A percentile compares a stretch with the other conserved stretches of the same genome.
phyloP scores from a whole-genome alignment of 352 stramenopile genomes.

The Phytopythium helicoides region DNA sequence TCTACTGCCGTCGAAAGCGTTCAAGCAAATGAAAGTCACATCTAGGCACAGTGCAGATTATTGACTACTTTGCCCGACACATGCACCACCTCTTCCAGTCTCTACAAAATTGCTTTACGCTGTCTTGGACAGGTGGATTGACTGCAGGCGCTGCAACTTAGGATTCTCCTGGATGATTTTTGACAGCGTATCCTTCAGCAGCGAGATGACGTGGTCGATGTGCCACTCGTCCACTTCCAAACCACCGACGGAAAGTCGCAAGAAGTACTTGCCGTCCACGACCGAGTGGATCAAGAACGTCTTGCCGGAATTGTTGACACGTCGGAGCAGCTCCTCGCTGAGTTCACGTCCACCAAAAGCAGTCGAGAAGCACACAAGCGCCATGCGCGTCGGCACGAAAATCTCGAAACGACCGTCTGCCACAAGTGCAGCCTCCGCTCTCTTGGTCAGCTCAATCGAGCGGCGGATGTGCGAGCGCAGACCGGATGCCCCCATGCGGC shows the following conservation, averaged over 20 bases:
- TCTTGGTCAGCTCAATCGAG: slow-evolving; percentile 43
- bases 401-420: slow-evolving; percentile 51
- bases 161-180: slow-evolving; percentile 25
- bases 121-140: slow-evolving; percentile 4
- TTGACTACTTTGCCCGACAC: too few relatives aligned
- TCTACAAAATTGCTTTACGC: not conserved
- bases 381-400: slow-evolving; percentile 44
- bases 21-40: too few relatives aligned
- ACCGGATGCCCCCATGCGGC: slow-evolving; percentile 54
- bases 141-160: slow-evolving; percentile 32
- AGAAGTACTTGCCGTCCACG: slow-evolving; percentile 46
- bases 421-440: slow-evolving; percentile 35
- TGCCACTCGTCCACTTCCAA: slow-evolving; percentile 46
- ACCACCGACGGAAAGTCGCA: slow-evolving; percentile 51
- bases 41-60: too few relatives aligned
- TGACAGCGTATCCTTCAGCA: slow-evolving; percentile 29
- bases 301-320: slow-evolving; percentile 56
- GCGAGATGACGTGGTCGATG: slow-evolving; percentile 35
- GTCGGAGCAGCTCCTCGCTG: slow-evolving; percentile 47
- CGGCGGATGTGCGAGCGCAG: slow-evolving; percentile 52
- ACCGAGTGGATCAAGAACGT: slow-evolving; percentile 68
- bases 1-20: too few relatives aligned
- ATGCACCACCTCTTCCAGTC: too few relatives aligned
- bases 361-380: slow-evolving; percentile 63
- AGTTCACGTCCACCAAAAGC: slow-evolving; percentile 39